phyloP scores from a whole-genome alignment of 2,329 filamentous ascomycete genomes.

The Talaromyces sp. region DNA sequence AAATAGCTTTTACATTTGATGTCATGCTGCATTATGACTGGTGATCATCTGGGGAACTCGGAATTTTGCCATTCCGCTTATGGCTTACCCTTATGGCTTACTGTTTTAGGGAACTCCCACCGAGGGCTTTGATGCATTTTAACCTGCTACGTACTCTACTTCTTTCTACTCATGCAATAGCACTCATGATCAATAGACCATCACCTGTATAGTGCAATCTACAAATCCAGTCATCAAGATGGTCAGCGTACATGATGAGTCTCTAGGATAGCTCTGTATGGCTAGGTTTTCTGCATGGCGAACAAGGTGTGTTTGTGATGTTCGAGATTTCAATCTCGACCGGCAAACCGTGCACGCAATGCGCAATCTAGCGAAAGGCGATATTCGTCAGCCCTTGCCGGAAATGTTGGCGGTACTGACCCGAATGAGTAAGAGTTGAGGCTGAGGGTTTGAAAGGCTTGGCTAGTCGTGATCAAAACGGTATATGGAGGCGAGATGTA shows the following conservation, averaged over 20 bases:
- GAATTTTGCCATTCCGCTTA: neutral
- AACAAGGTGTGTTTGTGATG: neutral
- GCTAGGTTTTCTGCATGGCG: neutral
- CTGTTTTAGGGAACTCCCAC: too few species aligned
- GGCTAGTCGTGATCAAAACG: neutral
- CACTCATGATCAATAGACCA: neutral
- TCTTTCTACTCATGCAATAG: neutral
- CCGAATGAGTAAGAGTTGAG: neutral
- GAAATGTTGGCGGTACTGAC: neutral
- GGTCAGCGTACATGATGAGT: conserved; percentile 2
- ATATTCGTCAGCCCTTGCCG: neutral
- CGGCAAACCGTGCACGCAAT: neutral
- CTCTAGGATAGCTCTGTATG: too few species aligned
- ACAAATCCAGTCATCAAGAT: neutral
- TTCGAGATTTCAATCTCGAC: neutral
- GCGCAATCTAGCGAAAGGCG: neutral
- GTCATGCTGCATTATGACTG: conserved; percentile 10
- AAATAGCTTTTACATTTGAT: neutral
- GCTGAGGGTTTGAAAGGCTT: neutral
- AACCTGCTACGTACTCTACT: neutral
- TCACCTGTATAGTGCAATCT: neutral
- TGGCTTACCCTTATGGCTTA: too few species aligned
- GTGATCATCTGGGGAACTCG: neutral
- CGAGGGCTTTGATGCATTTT: too few species aligned
- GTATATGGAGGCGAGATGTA: neutral